These are phyloP conservation scores for Ampelomyces quisqualis DNA, from an alignment of 2,329 filamentous ascomycete genomes.

Conservation along the genomic window DNA sequence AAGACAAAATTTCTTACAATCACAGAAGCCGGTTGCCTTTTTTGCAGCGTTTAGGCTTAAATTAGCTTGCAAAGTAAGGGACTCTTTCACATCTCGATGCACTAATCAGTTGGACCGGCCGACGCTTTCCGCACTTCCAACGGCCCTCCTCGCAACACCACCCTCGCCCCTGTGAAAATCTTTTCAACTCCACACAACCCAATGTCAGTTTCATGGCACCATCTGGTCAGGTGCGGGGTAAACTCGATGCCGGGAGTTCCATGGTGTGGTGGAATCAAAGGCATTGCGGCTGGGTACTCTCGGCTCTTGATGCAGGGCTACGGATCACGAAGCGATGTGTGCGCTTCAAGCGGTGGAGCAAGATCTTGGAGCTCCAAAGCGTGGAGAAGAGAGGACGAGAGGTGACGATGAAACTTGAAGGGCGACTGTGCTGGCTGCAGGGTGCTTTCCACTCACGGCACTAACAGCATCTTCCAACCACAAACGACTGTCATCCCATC, in stretches of 20 bases:
- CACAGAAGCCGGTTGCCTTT: too few relatives aligned
- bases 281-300: conserved; percentile 17
- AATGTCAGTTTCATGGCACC: conserved; percentile 17
- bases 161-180: conserved; percentile 6
- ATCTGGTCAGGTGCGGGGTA: conserved; percentile 10
- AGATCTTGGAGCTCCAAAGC: not conserved
- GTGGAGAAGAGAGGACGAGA: conserved; percentile 13
- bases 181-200: conserved; percentile 12
- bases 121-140: conserved; percentile 20
- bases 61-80: too few relatives aligned
- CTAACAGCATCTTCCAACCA: not conserved
- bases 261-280: conserved; percentile 9
- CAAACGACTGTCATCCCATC: not conserved
- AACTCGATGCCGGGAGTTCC: conserved; percentile 8
- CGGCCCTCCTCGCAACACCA: conserved; percentile 17
- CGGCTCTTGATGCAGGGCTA: conserved; percentile 13
- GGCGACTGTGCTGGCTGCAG: not conserved
- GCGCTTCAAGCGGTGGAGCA: conserved; percentile 1
- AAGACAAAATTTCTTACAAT: too few relatives aligned
- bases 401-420: conserved; percentile 8
- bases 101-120: too few relatives aligned
- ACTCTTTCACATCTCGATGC: too few relatives aligned
- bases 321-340: conserved; percentile 4
- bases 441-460: not conserved
- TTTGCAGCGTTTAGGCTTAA: too few relatives aligned